Percentiles rank a stretch among this genome's conserved stretches.
phyloP scores from a whole-genome alignment of 2,329 filamentous ascomycete species.

The Microcyclospora pomicola region DNA sequence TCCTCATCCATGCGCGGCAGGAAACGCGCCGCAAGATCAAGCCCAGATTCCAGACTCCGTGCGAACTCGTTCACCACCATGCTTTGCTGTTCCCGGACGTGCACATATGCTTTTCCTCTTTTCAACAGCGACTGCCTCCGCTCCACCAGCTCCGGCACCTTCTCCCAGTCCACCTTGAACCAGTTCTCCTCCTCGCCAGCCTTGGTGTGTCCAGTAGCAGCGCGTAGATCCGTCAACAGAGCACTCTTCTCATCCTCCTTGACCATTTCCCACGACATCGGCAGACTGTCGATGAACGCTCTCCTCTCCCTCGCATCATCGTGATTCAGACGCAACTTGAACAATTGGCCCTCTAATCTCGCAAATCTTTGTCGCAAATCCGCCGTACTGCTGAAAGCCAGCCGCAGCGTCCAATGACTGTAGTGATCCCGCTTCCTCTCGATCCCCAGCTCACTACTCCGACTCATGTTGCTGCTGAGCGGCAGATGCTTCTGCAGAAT shows the following conservation, averaged over 20 bases:
- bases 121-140: slow-evolving; percentile 60
- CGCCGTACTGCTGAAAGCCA: slow-evolving; percentile 84
- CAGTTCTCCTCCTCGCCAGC: slow-evolving; percentile 64
- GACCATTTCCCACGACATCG: slow-evolving; percentile 74
- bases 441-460: slow-evolving; percentile 41
- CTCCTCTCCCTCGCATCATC: slow-evolving; percentile 61
- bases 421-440: slow-evolving; percentile 95
- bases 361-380: slow-evolving; percentile 78
- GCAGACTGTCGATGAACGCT: slow-evolving; percentile 62
- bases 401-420: slow-evolving; percentile 87
- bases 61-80: slow-evolving; percentile 86
- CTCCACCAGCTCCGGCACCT: slow-evolving; percentile 82
- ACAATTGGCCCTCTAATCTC: slow-evolving; percentile 78
- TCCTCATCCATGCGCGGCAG: slow-evolving; percentile 91
- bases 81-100: slow-evolving; percentile 69
- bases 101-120: slow-evolving; percentile 80
- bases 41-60: slow-evolving; percentile 59
- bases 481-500: slow-evolving; percentile 79
- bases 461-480: slow-evolving; percentile 60
- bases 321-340: slow-evolving; percentile 65
- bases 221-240: slow-evolving; percentile 47
- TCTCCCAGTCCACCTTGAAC: slow-evolving; percentile 95
- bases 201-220: slow-evolving; percentile 38
- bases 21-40: slow-evolving; percentile 85
- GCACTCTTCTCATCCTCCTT: slow-evolving; percentile 64